Base-by-base conservation (phyloP, 768 basidiomycete genomes). In the Trametes villosa region DNA sequence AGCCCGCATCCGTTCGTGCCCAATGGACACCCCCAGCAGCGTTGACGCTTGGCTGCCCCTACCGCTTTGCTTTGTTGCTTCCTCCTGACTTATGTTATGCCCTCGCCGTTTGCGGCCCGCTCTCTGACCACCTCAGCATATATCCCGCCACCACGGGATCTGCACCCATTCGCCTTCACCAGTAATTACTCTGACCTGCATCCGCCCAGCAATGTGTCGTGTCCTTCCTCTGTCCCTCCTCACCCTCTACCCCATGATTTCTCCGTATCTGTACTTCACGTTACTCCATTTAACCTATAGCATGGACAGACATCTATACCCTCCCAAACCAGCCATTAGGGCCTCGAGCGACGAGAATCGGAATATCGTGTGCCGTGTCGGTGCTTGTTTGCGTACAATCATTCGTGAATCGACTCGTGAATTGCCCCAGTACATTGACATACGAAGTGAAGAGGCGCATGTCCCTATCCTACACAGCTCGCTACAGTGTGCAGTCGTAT, bases 1-100 rank as follows among this genome's bases (percentile, higher is more conserved):
- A 67, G 67, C 33, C 58, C 65, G 40, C 62, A 67, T 59, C 66
- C 69, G 34, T 69, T 61, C 60, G 41, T 55, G 29, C 58, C 67
- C 38, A 69, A 66, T 55, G 65, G 63, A 33, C 68, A 73, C 57
- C 61, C 66, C 52, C 66, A 65, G 51, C 70, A 70, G 59, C 68
- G 69, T 44, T 67, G 60, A 59, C 70, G 41, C 57, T 18, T 45
- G 38, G 36, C 34, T 18, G 31, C 53, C 44, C 52, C 30, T 66
- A 33, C 46, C 44, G 30, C 48, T 22, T 31, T 33, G 33, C 45
- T 30, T 50, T 49, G 13, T 47, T 38, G 42, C 33, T 65, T 27
- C 47, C 38, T 22, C 49, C 24, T 26, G 29, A 31, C 42, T 31
- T 46, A 38, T 44, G 47, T 24, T 49, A 51, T 62, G 53, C 60